phyloP scores from a whole-genome alignment of 257 asterid species.

The Nicotiana attenuata region DNA sequence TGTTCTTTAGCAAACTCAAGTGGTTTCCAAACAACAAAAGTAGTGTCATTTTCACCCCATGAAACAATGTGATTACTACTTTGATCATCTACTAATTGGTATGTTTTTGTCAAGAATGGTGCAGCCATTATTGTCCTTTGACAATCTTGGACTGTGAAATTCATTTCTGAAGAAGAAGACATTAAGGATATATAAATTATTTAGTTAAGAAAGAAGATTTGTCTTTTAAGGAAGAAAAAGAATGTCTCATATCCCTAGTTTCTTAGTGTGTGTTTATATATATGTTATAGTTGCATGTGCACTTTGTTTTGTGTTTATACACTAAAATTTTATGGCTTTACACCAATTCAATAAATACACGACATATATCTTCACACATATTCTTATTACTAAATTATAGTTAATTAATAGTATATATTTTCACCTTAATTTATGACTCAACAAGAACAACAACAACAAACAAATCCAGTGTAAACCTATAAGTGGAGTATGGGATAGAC shows the following conservation, averaged over 20 bases:
- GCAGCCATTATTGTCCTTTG: not conserved
- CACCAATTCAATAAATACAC: too few relatives aligned
- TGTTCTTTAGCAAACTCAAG: slow-evolving; percentile 13
- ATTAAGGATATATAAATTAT: not conserved
- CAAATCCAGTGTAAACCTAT: too few relatives aligned
- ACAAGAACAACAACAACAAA: too few relatives aligned
- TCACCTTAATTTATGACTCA: too few relatives aligned
- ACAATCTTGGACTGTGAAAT: not conserved
- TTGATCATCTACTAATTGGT: slow-evolving; percentile 16
- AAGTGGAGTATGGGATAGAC: too few relatives aligned
- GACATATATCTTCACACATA: too few relatives aligned
- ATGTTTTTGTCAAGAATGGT: slow-evolving; percentile 18
- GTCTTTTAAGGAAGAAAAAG: not conserved
- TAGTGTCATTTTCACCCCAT: slow-evolving; percentile 16
- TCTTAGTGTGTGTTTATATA: not conserved
- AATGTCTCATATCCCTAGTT: not conserved
- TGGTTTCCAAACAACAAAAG: slow-evolving; percentile 18
- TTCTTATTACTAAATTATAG: too few relatives aligned
- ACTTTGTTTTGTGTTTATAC: not conserved
- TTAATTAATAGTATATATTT: too few relatives aligned
- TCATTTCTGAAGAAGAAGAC: not conserved
- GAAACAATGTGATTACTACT: slow-evolving; percentile 17
- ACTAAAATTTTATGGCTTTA: too few relatives aligned
- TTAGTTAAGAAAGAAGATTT: not conserved
- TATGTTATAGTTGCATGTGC: not conserved